These are phyloP conservation scores for Solanum dulcamara DNA, from an alignment of 257 asterid genomes.

Conservation along the genomic window DNA sequence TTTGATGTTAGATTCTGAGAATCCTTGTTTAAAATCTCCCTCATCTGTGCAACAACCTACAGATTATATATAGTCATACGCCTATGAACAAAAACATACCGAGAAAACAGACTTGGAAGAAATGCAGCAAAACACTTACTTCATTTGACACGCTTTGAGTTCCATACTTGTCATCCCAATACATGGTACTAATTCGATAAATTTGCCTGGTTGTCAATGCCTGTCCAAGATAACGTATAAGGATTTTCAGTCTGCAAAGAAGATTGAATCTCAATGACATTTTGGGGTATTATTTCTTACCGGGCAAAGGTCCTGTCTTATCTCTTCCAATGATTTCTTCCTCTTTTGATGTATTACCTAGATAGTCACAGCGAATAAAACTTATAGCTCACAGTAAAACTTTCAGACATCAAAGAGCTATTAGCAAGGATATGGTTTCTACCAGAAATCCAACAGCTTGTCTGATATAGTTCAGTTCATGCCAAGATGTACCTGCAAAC, in stretches of 20 bases:
- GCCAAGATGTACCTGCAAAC: conserved; percentile 99
- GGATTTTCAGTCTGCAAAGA: not conserved
- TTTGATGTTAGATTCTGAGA: conserved; percentile 79
- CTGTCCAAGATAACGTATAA: conserved; percentile 19
- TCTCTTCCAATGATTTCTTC: conserved; percentile 90
- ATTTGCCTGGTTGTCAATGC: conserved; percentile 87
- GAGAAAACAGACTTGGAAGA: not conserved
- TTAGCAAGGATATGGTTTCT: conserved; percentile 5
- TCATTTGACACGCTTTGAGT: conserved; percentile 96
- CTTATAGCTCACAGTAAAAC: not conserved
- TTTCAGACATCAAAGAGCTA: not conserved
- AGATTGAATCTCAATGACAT: not conserved
- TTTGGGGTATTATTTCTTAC: conserved; percentile 25
- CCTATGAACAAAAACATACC: not conserved
- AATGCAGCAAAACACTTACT: conserved; percentile 26
- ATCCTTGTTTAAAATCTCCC: conserved; percentile 82
- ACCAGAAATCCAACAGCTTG: conserved; percentile 99
- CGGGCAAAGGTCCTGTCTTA: conserved; percentile 94
- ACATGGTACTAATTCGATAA: conserved; percentile 95
- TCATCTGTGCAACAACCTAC: conserved; percentile 97
- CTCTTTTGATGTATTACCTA: conserved; percentile 98
- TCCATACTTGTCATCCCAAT: conserved; percentile 99
- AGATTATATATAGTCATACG: not conserved
- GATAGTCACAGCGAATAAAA: conserved; percentile 3
- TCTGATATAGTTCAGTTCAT: conserved; percentile 88